These are phyloP conservation scores for Rhinocladiella mackenziei DNA, from an alignment of 2,329 filamentous ascomycete genomes.

Conservation along the genomic window DNA sequence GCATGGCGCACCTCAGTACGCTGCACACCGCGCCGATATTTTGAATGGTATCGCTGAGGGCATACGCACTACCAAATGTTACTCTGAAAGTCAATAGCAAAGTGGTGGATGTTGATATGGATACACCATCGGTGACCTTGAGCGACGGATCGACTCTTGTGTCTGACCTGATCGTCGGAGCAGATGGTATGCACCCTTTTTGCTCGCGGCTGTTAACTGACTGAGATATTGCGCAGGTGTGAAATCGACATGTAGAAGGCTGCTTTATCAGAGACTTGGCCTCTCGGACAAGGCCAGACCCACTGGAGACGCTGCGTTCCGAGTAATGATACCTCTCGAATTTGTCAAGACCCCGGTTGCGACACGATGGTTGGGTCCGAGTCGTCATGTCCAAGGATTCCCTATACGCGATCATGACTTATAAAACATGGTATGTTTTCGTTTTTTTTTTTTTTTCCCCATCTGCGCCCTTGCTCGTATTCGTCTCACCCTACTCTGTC, in stretches of 20 bases:
- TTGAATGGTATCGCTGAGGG: conserved; percentile 25
- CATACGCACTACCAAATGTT: conserved; percentile 18
- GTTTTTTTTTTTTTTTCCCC: too few relatives aligned
- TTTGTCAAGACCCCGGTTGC: conserved; percentile 29
- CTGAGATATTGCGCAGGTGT: conserved; percentile 15
- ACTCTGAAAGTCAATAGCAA: conserved; percentile 26
- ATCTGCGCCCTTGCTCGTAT: too few relatives aligned
- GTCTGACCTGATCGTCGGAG: conserved; percentile 31
- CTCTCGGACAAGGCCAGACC: conserved; percentile 19
- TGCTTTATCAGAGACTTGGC: conserved; percentile 15
- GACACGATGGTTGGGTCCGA: conserved; percentile 32
- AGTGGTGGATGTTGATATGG: conserved; percentile 3
- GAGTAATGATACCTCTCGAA: conserved; percentile 26
- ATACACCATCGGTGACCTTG: conserved; percentile 26
- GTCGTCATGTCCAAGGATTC: conserved; percentile 31
- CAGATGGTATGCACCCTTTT: conserved; percentile 24
- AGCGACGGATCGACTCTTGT: conserved; percentile 17
- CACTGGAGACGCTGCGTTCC: conserved; percentile 33
- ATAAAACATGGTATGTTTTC: conserved; percentile 32
- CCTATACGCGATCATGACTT: conserved; percentile 30
- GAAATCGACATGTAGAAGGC: conserved; percentile 28
- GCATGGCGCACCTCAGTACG: conserved; percentile 32
- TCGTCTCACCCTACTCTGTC: too few relatives aligned
- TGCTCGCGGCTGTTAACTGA: background rate
- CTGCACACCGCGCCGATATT: conserved; percentile 33